These are phyloP conservation scores for Bothia castanella DNA, from an alignment of 1,284 basidiomycete genomes.

Conservation along the genomic window DNA sequence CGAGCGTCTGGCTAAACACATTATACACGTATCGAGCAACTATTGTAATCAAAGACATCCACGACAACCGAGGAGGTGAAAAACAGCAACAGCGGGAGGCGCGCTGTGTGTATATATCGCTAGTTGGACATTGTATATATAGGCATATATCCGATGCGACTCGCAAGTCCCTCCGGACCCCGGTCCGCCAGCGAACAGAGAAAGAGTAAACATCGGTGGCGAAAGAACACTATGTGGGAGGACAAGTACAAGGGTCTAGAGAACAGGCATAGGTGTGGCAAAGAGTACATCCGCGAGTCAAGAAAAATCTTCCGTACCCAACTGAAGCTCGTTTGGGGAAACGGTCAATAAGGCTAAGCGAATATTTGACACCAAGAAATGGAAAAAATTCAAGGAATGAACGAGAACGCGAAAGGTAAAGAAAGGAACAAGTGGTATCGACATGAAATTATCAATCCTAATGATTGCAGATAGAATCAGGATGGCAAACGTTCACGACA, in stretches of 20 bases:
- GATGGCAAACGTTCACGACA: not conserved
- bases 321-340: not conserved
- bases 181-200: slow-evolving; percentile 15
- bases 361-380: not conserved
- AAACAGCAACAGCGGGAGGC: no score
- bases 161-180: not conserved
- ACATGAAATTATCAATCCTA: slow-evolving; percentile 7
- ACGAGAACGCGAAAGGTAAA: not conserved
- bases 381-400: not conserved
- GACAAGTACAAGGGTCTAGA: slow-evolving; percentile 4
- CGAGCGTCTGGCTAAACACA: not conserved
- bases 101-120: not conserved
- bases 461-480: slow-evolving; percentile 3
- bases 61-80: not conserved
- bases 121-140: no score
- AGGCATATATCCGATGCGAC: not conserved
- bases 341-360: no score
- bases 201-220: not conserved
- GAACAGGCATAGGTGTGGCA: not conserved
- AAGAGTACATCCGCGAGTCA: not conserved
- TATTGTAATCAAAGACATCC: not conserved
- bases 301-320: not conserved
- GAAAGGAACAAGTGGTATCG: slow-evolving; percentile 14
- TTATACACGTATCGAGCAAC: no score
- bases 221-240: not conserved